Evolutionary conservation across 768 basidiomycete species (phyloP), one percentile per base, ranked within the genome.

Genomic region (Trametes cingulata): DNA sequence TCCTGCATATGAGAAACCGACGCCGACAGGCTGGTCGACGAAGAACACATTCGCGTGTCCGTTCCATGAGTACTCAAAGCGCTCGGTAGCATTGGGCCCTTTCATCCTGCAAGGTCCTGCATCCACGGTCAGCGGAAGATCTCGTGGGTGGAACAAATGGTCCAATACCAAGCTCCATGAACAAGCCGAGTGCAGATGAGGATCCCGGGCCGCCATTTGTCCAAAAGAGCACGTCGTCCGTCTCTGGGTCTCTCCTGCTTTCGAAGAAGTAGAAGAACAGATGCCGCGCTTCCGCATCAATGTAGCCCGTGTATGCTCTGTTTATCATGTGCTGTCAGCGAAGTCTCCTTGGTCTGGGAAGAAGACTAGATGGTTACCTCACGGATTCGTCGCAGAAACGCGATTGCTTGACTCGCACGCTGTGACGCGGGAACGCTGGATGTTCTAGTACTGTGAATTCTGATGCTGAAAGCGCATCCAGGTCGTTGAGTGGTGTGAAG

Each of bases 291-390:
- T 83, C 76, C 36, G 86, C 77, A 60, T 90, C 87, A 57, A 90
- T 86, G 65, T 90, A 90, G 7, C 88, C 88, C 0, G 88, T 87
- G 69, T 86, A 89, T 0, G 81, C 73, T 22, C 85, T 88, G 29
- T 10, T 37, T 6, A 19, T 43, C n/a, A 43, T 14, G n/a, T 14
- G n/a, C 10, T 40, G 14, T 40, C 42, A 41, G 47, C 33, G 17
- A 20, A 41, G 14, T 29, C 17, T n/a, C 47, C n/a, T 8, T 27
- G 42, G 8, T 20, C 37, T 17, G 27, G 15, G n/a, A 14, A 29
- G 52, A 54, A 3, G 39, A 40, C 14, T n/a, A 15, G 6, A 46
- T n/a, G 14, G 64, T 52, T 36, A 72, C 71, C 43, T 48, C 14
- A 75, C 77, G 41, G 72, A 70, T 12, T 72, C 74, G 64, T 81